Conservation (phyloP, 768 basidiomycete genomes). For the Suillus ampliporus region DNA sequence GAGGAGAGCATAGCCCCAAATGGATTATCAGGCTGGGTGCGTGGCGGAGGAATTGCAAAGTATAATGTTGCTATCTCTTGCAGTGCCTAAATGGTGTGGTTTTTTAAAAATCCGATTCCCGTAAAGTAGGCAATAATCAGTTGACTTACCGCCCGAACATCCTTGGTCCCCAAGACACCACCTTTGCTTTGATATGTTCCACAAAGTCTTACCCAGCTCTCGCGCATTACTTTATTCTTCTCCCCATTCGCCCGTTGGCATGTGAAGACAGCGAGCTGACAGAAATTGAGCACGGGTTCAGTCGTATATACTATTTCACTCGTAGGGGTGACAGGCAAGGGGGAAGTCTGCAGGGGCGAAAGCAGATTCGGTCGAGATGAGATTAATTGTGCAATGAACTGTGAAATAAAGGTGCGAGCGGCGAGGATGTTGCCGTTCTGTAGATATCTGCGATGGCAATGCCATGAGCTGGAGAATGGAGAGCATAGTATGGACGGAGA, state of each 20-base stretch:
- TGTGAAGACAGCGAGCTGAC: slow-evolving; percentile 87
- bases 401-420: slow-evolving; percentile 89
- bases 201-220: slow-evolving; percentile 85
- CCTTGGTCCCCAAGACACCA: slow-evolving; percentile 60
- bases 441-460: slow-evolving; percentile 58
- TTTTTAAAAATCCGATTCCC: not conserved
- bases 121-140: not conserved
- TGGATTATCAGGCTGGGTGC: slow-evolving; percentile 74
- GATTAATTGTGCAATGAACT: slow-evolving; percentile 71
- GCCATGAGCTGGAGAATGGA: slow-evolving; percentile 14
- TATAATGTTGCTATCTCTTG: slow-evolving; percentile 74
- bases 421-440: slow-evolving; percentile 91
- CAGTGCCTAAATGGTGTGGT: slow-evolving; percentile 53
- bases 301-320: slow-evolving; percentile 77
- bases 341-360: slow-evolving; percentile 46
- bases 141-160: slow-evolving; percentile 65
- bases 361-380: slow-evolving; percentile 47
- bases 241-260: slow-evolving; percentile 88
- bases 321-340: slow-evolving; percentile 50
- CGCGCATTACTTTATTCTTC: slow-evolving; percentile 74
- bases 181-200: slow-evolving; percentile 83
- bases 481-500: not conserved
- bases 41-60: slow-evolving; percentile 86
- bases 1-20: slow-evolving; percentile 89
- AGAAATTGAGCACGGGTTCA: slow-evolving; percentile 83